Percentiles rank a stretch among this genome's conserved stretches.
phyloP scores from a whole-genome alignment of 257 asterid species.

The Fraxinus pennsylvanica region DNA sequence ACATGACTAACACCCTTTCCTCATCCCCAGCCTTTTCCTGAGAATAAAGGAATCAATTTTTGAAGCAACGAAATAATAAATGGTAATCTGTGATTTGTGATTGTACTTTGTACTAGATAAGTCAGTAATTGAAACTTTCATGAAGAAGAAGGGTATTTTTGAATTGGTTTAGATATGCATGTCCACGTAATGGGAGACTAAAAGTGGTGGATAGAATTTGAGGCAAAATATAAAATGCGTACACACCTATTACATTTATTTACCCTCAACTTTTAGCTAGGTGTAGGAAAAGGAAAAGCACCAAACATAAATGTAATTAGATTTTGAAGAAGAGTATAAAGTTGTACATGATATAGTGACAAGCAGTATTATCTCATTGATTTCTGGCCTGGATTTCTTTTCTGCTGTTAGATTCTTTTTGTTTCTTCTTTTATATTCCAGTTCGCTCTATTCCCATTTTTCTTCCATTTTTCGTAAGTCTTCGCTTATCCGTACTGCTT shows the following conservation, averaged over 20 bases:
- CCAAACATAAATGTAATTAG: background rate
- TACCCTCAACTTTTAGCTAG: background rate
- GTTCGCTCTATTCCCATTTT: background rate
- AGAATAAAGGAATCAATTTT: conserved; percentile 21
- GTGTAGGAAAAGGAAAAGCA: background rate
- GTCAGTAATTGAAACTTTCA: background rate
- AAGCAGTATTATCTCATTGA: background rate
- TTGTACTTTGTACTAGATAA: background rate
- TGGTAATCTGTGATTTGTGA: background rate
- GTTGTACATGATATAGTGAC: background rate
- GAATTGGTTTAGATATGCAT: background rate
- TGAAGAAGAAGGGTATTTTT: background rate
- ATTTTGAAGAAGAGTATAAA: background rate
- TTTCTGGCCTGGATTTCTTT: background rate
- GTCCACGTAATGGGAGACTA: background rate
- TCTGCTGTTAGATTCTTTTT: background rate
- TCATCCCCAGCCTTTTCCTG: conserved; percentile 93
- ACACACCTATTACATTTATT: background rate
- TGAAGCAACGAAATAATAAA: background rate
- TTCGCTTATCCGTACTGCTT: too few species aligned
- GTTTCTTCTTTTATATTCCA: background rate
- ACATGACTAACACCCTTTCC: conserved; percentile 84
- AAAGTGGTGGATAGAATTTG: background rate
- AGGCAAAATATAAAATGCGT: background rate
- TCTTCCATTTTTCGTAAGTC: background rate